These are phyloP conservation scores for Phyllosticta capitalensis DNA, from an alignment of 2,329 filamentous ascomycete genomes.

Conservation along the genomic window DNA sequence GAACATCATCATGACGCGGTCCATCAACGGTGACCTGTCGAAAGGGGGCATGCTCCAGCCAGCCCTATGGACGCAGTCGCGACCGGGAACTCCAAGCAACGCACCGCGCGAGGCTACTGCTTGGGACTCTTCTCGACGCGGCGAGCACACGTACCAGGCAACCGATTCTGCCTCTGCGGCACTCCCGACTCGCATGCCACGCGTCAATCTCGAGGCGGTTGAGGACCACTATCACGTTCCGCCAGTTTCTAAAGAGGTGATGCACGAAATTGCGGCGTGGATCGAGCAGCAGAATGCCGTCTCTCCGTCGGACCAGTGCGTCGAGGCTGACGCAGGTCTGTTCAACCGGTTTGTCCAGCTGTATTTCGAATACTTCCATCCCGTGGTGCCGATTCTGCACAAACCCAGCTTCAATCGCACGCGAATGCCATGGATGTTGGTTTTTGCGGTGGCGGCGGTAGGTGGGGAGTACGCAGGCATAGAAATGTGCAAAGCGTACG, in stretches of 20 bases:
- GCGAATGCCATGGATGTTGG: not conserved
- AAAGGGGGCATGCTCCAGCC: not conserved
- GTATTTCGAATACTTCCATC: constrained; percentile 2
- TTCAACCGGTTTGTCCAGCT: not conserved
- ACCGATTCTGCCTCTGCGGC: not conserved
- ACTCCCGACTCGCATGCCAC: not conserved
- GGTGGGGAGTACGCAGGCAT: not conserved
- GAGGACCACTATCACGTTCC: not conserved
- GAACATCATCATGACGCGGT: not conserved
- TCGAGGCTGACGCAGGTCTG: not conserved
- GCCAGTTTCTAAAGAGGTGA: not conserved
- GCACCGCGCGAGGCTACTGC: not conserved
- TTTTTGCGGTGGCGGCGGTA: not conserved
- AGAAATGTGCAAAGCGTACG: not conserved
- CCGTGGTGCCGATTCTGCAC: not conserved
- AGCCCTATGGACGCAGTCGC: not conserved
- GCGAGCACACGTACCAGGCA: not conserved
- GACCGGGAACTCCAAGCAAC: not conserved
- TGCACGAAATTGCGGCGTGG: not conserved
- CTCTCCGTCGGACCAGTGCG: not conserved
- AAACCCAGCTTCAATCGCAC: not conserved
- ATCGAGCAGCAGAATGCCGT: not conserved
- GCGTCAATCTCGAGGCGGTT: not conserved
- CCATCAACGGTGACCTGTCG: not conserved
- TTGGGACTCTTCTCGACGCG: not conserved